Percentiles rank a stretch among this genome's conserved stretches.
Conservation (phyloP, 2,329 filamentous ascomycete species). For the Epichloe hybrida region DNA sequence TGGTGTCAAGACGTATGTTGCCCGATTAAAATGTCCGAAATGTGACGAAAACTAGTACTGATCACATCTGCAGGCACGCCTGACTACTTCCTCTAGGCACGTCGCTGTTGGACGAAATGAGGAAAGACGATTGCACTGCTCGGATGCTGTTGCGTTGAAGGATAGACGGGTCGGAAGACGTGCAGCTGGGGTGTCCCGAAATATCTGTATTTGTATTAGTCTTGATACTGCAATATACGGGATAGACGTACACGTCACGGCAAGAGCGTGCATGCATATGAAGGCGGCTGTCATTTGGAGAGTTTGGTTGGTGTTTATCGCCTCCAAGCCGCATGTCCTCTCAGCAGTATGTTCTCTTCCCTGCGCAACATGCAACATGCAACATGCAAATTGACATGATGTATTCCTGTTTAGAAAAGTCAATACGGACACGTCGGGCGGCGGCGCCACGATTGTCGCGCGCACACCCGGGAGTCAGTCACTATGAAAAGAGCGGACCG, state of each 20-base stretch:
- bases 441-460: too few relatives aligned
- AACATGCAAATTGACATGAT: too few relatives aligned
- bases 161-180: slow-evolving; percentile 9
- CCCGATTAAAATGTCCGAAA: not conserved
- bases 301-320: too few relatives aligned
- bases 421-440: not conserved
- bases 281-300: not conserved
- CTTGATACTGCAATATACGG: slow-evolving; percentile 9
- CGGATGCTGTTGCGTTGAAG: slow-evolving; percentile 8
- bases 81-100: slow-evolving; percentile 85
- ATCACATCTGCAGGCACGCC: too few relatives aligned
- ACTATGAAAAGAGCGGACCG: too few relatives aligned
- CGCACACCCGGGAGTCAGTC: too few relatives aligned
- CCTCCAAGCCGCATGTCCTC: too few relatives aligned
- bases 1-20: slow-evolving; percentile 79
- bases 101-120: not conserved
- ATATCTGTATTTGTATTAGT: slow-evolving; percentile 17
- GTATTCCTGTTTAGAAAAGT: too few relatives aligned
- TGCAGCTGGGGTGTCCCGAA: slow-evolving; percentile 10
- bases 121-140: slow-evolving; percentile 3
- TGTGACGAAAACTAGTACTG: not conserved
- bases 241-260: slow-evolving; percentile 6
- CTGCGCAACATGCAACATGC: too few relatives aligned
- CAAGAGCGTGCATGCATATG: slow-evolving; percentile 6
- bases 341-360: too few relatives aligned